Conservation (phyloP, 106 monocot genomes). For the Acorus gramineus region DNA sequence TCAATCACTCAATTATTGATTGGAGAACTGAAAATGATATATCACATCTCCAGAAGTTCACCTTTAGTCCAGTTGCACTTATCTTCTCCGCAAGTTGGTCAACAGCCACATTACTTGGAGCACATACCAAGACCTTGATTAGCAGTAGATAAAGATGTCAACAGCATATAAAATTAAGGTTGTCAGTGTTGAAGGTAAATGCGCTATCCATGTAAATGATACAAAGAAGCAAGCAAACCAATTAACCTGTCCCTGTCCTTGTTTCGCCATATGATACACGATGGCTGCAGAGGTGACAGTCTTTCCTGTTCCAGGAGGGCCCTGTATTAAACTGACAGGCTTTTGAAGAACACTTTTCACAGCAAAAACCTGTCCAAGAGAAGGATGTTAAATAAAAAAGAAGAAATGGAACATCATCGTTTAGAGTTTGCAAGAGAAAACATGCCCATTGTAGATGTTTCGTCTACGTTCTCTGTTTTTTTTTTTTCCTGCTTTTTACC, state of each 20-base stretch:
- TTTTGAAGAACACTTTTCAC: slow-evolving; percentile 99
- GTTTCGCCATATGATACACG: slow-evolving; percentile 99
- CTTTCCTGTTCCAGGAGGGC: slow-evolving; percentile 98
- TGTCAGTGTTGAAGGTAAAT: too few species aligned
- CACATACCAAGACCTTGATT: slow-evolving; percentile 88
- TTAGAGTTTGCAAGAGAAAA: background rate
- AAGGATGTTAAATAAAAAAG: background rate
- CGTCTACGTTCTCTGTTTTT: too few species aligned
- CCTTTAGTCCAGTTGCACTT: slow-evolving; percentile 95
- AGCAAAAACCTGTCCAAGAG: slow-evolving; percentile 70
- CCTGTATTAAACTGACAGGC: slow-evolving; percentile 96
- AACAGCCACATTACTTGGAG: slow-evolving; percentile 99
- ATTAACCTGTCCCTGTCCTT: slow-evolving; percentile 94
- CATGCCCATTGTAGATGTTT: too few species aligned
- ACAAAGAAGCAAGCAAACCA: background rate
- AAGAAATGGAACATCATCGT: background rate
- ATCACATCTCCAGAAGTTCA: slow-evolving; percentile 5
- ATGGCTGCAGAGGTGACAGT: slow-evolving; percentile 98
- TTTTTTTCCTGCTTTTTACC: too few species aligned
- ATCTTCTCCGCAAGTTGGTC: slow-evolving; percentile 99
- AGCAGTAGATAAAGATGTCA: background rate
- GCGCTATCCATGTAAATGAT: too few species aligned
- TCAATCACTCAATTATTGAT: too few species aligned
- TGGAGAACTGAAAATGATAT: too few species aligned
- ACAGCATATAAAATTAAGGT: too few species aligned